A percentile compares a stretch with the other conserved stretches of the same genome.
These are phyloP conservation scores for Russula compacta DNA, from an alignment of 768 basidiomycete genomes.

Conservation along the genomic window DNA sequence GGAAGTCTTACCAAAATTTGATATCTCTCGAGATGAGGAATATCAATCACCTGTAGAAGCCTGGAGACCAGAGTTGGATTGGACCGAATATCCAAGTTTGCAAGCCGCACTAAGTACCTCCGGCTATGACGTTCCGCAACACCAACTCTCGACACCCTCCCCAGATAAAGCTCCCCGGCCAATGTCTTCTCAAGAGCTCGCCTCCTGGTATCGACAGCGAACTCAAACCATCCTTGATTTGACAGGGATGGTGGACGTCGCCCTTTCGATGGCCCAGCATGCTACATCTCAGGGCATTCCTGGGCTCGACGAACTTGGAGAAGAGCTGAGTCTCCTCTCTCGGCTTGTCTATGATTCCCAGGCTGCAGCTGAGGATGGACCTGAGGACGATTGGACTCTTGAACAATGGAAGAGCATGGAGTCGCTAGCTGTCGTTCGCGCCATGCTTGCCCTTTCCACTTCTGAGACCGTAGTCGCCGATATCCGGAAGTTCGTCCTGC, in stretches of 20 bases:
- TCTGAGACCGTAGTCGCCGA: constrained; percentile 55
- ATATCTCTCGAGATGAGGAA: constrained; percentile 41
- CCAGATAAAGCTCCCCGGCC: constrained; percentile 23
- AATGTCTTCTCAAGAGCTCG: constrained; percentile 42
- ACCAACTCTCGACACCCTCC: neutral
- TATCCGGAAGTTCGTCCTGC: constrained; percentile 72
- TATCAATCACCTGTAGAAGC: constrained; percentile 23
- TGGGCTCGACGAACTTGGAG: constrained; percentile 76
- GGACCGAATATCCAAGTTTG: constrained; percentile 44
- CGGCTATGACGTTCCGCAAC: constrained; percentile 10
- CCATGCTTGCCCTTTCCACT: constrained; percentile 70
- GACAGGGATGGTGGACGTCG: constrained; percentile 71
- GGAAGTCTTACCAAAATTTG: constrained; percentile 54
- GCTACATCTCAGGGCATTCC: constrained; percentile 74
- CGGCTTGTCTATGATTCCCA: constrained; percentile 79
- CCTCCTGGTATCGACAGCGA: constrained; percentile 66
- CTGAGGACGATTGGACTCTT: constrained; percentile 66
- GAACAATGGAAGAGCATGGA: constrained; percentile 61
- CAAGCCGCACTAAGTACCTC: constrained; percentile 32
- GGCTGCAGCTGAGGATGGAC: constrained; percentile 34
- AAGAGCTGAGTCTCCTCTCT: constrained; percentile 83
- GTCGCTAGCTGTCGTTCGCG: constrained; percentile 53
- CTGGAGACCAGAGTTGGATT: constrained; percentile 51
- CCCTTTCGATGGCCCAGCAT: constrained; percentile 74
- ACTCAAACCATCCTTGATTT: constrained; percentile 51